These are phyloP conservation scores for Nitzschia sp. DNA, from an alignment of 108 stramenopile genomes.

Conservation along the genomic window DNA sequence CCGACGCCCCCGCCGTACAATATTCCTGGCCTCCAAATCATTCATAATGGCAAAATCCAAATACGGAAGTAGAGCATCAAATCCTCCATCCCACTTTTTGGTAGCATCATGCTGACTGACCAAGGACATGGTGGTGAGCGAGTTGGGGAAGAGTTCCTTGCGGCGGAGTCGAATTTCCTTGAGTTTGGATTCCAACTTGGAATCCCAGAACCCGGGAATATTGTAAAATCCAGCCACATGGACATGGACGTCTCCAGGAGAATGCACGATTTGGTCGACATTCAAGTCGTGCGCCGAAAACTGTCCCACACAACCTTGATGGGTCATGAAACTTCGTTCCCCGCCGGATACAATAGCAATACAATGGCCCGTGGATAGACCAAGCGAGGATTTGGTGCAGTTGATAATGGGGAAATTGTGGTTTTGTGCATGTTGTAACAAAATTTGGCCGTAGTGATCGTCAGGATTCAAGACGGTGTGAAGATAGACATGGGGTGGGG, in stretches of 20 bases:
- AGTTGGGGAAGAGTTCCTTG: conserved; percentile 13
- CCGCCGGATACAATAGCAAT: conserved; percentile 62
- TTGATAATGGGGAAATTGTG: conserved; percentile 63
- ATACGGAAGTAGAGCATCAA: conserved; percentile 47
- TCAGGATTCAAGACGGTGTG: conserved; percentile 71
- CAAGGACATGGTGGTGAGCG: conserved; percentile 45
- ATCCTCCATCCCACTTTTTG: conserved; percentile 67
- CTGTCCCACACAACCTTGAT: conserved; percentile 63
- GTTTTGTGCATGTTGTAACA: conserved; percentile 47
- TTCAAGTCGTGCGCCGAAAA: conserved; percentile 56
- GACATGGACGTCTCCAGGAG: conserved; percentile 36
- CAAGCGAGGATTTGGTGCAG: conserved; percentile 31
- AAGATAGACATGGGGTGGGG: conserved; percentile 36
- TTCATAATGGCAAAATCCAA: conserved; percentile 76
- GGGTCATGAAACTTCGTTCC: conserved; percentile 77
- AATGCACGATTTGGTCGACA: conserved; percentile 21
- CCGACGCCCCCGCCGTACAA: conserved; percentile 22
- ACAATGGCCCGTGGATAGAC: conserved; percentile 63
- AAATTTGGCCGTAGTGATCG: conserved; percentile 65
- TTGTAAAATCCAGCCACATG: conserved; percentile 80
- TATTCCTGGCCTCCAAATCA: conserved; percentile 61
- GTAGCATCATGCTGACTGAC: conserved; percentile 80
- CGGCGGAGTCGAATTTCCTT: conserved; percentile 19
- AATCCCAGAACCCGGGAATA: conserved; percentile 60
- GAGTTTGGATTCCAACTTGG: conserved; percentile 43